Conservation (phyloP, 208 protist species). For the Tetramitus jugosus region DNA sequence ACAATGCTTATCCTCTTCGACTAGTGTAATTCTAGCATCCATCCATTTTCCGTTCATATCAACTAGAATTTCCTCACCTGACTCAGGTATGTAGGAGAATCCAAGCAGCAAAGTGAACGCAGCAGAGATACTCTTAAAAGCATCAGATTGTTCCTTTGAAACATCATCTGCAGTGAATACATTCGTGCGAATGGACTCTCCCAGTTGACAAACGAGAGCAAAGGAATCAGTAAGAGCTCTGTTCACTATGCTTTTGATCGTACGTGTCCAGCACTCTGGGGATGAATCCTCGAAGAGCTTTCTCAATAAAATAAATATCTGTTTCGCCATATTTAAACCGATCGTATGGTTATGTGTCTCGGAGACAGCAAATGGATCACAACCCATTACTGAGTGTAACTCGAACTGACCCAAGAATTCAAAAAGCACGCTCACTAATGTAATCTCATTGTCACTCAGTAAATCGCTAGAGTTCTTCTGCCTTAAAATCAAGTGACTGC, state of each 20-base stretch:
- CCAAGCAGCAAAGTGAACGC: background rate
- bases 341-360: no score
- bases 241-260: background rate
- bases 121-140: background rate
- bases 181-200: no score
- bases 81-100: background rate
- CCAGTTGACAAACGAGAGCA: no score
- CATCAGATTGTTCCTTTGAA: background rate
- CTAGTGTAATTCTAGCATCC: background rate
- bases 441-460: background rate
- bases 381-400: background rate
- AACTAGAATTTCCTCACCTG: background rate
- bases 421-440: background rate
- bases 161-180: background rate
- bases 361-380: background rate
- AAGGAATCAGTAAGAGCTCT: background rate
- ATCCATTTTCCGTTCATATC: background rate
- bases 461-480: no score
- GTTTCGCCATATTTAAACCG: background rate
- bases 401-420: conserved; percentile 1
- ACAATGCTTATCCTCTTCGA: background rate
- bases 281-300: background rate
- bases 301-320: background rate
- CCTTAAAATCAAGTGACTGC: background rate
- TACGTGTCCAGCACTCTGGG: background rate